Percentiles rank a stretch among this genome's conserved stretches.
phyloP scores from a whole-genome alignment of 306 rosid species.

The Gastrolobium bilobum region DNA sequence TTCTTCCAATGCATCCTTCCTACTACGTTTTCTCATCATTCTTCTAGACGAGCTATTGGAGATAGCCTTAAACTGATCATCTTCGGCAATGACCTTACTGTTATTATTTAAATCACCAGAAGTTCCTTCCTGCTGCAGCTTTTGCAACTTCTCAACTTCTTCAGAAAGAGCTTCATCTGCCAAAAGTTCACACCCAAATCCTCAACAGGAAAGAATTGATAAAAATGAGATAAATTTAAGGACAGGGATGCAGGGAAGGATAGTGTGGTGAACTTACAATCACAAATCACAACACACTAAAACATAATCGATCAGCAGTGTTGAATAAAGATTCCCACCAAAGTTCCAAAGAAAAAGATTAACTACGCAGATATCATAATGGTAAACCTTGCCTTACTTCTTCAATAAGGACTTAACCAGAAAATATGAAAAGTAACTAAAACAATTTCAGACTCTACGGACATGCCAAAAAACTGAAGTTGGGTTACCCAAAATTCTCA shows the following conservation, averaged over 20 bases:
- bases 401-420: constrained; percentile 21
- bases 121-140: constrained; percentile 56
- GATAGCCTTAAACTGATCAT: constrained; percentile 43
- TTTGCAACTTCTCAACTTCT: constrained; percentile 71
- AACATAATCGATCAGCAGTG: constrained; percentile 36
- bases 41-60: constrained; percentile 51
- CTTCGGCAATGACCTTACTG: constrained; percentile 38
- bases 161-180: constrained; percentile 74
- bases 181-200: constrained; percentile 49
- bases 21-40: constrained; percentile 63
- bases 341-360: constrained; percentile 24
- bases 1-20: constrained; percentile 53
- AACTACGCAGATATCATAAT: constrained; percentile 36
- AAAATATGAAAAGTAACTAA: not conserved
- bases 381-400: constrained; percentile 17
- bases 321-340: constrained; percentile 29
- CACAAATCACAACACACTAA: constrained; percentile 12
- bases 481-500: not conserved
- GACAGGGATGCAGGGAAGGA: not conserved
- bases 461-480: constrained; percentile 5
- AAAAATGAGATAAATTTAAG: constrained; percentile 25
- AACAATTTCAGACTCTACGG: constrained; percentile 32
- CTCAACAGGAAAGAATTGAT: constrained; percentile 42
- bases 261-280: constrained; percentile 16
- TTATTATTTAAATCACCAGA: constrained; percentile 48